Evolutionary conservation across 495 filamentous ascomycete genomes (phyloP).

Genomic region (Lasiosphaeriaceae sp.): DNA sequence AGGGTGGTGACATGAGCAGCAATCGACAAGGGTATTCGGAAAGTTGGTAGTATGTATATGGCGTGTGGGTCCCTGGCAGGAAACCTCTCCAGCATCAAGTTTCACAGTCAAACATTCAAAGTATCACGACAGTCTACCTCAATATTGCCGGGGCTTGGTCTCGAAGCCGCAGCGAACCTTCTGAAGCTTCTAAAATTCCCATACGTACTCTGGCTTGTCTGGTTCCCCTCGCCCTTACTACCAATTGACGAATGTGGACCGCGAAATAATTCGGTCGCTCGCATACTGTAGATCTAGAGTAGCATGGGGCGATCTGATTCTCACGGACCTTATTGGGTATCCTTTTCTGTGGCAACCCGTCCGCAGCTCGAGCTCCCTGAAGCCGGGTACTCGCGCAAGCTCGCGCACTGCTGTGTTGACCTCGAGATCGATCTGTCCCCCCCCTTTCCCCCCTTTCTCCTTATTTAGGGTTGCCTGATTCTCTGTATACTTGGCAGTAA

Average conservation of each 20-base stretch:
- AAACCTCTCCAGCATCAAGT: conserved; percentile 1
- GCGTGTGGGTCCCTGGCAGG: not conserved
- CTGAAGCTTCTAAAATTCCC: not conserved
- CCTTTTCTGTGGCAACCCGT: not conserved
- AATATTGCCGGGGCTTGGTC: too few species aligned
- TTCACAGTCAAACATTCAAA: conserved; percentile 7
- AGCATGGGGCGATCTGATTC: not conserved
- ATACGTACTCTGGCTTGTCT: too few species aligned
- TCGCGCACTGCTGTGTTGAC: too few species aligned
- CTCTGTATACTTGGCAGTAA: not conserved
- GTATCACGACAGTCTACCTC: not conserved
- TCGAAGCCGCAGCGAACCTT: not conserved
- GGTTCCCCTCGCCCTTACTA: too few species aligned
- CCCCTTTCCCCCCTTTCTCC: too few species aligned
- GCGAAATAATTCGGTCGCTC: not conserved
- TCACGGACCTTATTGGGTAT: not conserved
- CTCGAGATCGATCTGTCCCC: too few species aligned
- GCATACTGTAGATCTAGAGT: not conserved
- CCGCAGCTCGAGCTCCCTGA: too few species aligned
- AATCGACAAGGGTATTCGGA: too few species aligned
- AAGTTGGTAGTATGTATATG: not conserved
- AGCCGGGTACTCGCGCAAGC: too few species aligned
- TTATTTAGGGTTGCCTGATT: not conserved
- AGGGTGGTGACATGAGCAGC: too few species aligned
- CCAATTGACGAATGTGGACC: not conserved